A percentile compares a stretch with the other conserved stretches of the same genome.
Evolutionary conservation across 768 basidiomycete genomes (phyloP).

Genomic region (Boletus fagicola): DNA sequence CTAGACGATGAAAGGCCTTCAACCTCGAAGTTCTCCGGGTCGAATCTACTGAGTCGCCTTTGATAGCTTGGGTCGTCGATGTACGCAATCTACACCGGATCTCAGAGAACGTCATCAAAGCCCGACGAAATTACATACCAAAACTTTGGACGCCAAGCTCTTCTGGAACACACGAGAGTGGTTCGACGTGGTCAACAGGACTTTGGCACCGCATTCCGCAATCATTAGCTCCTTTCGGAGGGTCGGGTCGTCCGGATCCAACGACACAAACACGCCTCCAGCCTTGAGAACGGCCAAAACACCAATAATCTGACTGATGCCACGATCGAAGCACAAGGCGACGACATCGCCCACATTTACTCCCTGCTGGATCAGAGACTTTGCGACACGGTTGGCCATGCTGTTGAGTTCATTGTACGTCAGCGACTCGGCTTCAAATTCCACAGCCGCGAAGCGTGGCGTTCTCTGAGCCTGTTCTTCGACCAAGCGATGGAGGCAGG

Average conservation of each 20-base stretch:
- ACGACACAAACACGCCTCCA: constrained; percentile 25
- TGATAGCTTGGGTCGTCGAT: constrained; percentile 31
- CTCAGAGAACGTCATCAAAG: background rate
- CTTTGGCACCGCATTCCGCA: constrained; percentile 26
- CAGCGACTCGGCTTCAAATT: constrained; percentile 30
- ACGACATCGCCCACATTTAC: constrained; percentile 26
- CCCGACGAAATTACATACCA: constrained; percentile 10
- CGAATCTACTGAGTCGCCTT: constrained; percentile 18
- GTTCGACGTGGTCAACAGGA: constrained; percentile 28
- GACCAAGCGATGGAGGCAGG: constrained; percentile 19
- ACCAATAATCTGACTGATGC: constrained; percentile 29
- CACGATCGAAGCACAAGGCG: constrained; percentile 31
- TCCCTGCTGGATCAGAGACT: constrained; percentile 25
- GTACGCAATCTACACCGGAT: constrained; percentile 20
- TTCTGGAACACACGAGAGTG: constrained; percentile 26
- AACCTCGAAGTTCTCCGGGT: constrained; percentile 19
- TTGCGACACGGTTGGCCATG: constrained; percentile 34
- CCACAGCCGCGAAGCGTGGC: constrained; percentile 22
- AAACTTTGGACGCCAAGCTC: constrained; percentile 22
- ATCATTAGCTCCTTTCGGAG: constrained; percentile 31
- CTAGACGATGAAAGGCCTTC: constrained; percentile 22
- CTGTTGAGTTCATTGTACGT: constrained; percentile 34
- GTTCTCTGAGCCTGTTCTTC: constrained; percentile 21
- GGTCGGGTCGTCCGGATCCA: constrained; percentile 31
- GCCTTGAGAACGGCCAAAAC: constrained; percentile 35